phyloP scores from a whole-genome alignment of 306 rosid genomes.

The Quercus gilva region DNA sequence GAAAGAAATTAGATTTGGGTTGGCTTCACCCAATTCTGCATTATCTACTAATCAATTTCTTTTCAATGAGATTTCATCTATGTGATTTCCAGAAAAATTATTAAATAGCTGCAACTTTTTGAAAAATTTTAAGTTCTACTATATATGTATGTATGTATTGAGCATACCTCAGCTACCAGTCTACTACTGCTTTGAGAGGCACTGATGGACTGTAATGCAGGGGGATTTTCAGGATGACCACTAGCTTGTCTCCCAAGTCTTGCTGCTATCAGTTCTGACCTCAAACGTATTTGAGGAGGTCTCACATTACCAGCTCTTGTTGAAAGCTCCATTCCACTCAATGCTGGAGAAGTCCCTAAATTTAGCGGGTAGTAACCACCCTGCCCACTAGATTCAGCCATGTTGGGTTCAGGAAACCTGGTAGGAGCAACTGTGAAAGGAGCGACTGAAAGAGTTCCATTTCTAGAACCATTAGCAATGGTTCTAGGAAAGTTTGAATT shows the following conservation, averaged over 20 bases:
- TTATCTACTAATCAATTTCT: not conserved
- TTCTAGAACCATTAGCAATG: not conserved
- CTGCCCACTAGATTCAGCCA: not conserved
- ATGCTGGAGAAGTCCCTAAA: not conserved
- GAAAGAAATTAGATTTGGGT: not conserved
- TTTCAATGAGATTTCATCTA: not conserved
- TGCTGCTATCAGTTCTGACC: not conserved
- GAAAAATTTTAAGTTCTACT: not conserved
- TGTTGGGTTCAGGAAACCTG: not conserved
- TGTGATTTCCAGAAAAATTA: not conserved
- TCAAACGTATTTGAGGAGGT: not conserved
- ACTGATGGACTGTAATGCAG: not conserved
- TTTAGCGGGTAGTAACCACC: not conserved
- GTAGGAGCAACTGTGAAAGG: constrained; percentile 11
- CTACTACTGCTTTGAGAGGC: not conserved
- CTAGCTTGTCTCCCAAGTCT: not conserved
- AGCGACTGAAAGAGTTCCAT: not conserved
- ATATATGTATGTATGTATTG: not conserved
- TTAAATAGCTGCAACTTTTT: not conserved
- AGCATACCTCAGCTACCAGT: constrained; percentile 8
- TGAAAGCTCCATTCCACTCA: not conserved
- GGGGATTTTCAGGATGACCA: not conserved
- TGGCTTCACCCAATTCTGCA: not conserved
- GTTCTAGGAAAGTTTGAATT: constrained; percentile 13
- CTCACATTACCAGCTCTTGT: not conserved